phyloP scores from a whole-genome alignment of 805 yeast genomes.

The Wickerhamiella nectarea region DNA sequence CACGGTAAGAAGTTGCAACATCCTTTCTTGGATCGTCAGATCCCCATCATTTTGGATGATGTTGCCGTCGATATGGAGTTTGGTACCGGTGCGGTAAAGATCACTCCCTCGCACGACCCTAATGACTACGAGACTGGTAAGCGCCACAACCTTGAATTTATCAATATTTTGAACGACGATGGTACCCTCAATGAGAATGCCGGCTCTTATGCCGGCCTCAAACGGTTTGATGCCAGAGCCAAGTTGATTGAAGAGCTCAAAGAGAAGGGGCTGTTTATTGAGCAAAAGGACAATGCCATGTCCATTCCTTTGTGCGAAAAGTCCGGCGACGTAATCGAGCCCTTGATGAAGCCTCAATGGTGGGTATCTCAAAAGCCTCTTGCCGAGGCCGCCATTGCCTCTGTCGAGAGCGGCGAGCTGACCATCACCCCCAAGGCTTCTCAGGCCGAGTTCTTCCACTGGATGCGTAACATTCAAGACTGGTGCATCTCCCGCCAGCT shows the following conservation, averaged over 20 bases:
- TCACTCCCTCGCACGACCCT: constrained; percentile 96
- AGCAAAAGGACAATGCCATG: constrained; percentile 91
- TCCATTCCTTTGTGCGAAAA: constrained; percentile 85
- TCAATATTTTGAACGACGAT: constrained; percentile 84
- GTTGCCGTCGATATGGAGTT: constrained; percentile 98
- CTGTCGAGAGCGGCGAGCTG: constrained; percentile 69
- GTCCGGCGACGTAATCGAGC: constrained; percentile 95
- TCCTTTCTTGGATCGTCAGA: constrained; percentile 71
- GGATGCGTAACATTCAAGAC: constrained; percentile 94
- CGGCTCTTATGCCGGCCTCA: constrained; percentile 76
- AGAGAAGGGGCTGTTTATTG: constrained; percentile 60
- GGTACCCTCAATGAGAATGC: constrained; percentile 83
- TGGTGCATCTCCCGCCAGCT: constrained; percentile 96
- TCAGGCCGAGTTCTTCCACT: constrained; percentile 83
- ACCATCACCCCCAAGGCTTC: constrained; percentile 78
- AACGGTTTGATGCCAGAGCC: constrained; percentile 87
- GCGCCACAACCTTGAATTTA: constrained; percentile 75
- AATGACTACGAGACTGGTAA: constrained; percentile 96
- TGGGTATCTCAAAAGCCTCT: constrained; percentile 87
- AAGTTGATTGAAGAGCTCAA: constrained; percentile 69
- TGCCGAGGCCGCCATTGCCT: constrained; percentile 78
- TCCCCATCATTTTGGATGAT: constrained; percentile 79
- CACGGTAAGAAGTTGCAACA: constrained; percentile 88
- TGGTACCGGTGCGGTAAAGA: constrained; percentile 99
- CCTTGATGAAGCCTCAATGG: constrained; percentile 97